A percentile compares a stretch with the other conserved stretches of the same genome.
These are phyloP conservation scores for Cylindricascospora bacillispora DNA, from an alignment of 1,139 yeast species.

Conservation along the genomic window DNA sequence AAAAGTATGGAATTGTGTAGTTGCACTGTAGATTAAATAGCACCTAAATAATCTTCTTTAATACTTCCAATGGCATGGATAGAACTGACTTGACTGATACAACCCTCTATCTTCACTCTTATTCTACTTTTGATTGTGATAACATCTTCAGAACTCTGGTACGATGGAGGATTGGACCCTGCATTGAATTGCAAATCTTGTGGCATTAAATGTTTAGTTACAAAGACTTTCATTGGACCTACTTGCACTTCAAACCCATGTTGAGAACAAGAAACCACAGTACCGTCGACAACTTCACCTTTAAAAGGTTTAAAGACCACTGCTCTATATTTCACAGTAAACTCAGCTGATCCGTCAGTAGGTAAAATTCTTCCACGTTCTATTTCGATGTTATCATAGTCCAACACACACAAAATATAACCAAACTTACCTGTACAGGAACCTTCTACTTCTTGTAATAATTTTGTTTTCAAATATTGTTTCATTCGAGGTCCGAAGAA, in stretches of 20 bases:
- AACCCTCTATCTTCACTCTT: conserved; percentile 91
- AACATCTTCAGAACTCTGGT: conserved; percentile 87
- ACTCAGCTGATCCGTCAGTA: conserved; percentile 87
- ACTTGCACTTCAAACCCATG: conserved; percentile 98
- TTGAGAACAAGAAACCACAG: conserved; percentile 86
- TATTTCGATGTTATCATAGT: conserved; percentile 87
- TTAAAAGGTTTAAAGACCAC: conserved; percentile 98
- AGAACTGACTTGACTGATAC: conserved; percentile 93
- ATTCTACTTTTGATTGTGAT: conserved; percentile 90
- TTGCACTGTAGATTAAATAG: conserved; percentile 40
- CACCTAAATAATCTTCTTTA: conserved; percentile 93
- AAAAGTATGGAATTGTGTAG: no score
- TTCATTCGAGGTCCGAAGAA: conserved; percentile 97
- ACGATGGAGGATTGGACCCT: conserved; percentile 97
- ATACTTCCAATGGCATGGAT: conserved; percentile 96
- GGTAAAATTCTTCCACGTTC: conserved; percentile 92
- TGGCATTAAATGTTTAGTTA: conserved; percentile 89
- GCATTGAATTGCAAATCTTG: conserved; percentile 91
- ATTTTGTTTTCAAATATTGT: conserved; percentile 76
- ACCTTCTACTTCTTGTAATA: conserved; percentile 93
- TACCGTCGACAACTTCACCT: conserved; percentile 96
- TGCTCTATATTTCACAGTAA: conserved; percentile 91
- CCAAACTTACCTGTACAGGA: conserved; percentile 99
- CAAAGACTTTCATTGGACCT: conserved; percentile 91
- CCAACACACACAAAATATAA: conserved; percentile 89